Percentiles rank a stretch among this genome's conserved stretches.
Evolutionary conservation across 2,329 filamentous ascomycete genomes (phyloP).

Genomic region (Fusarium pininemorale): DNA sequence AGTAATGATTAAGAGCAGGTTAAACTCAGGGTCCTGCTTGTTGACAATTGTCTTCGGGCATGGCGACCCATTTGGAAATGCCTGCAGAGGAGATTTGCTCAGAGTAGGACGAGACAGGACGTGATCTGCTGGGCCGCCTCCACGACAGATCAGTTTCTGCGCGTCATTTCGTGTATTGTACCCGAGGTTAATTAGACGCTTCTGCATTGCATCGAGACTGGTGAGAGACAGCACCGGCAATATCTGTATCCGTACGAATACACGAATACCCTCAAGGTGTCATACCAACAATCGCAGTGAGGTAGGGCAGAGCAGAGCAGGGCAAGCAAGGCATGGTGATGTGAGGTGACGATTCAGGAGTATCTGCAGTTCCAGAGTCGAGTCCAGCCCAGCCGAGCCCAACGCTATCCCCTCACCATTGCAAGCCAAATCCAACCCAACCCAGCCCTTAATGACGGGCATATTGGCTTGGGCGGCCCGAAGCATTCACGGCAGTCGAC

Average conservation of each 20-base stretch:
- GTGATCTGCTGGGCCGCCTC: conserved; percentile 28
- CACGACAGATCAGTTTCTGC: conserved; percentile 24
- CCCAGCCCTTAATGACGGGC: conserved; percentile 19
- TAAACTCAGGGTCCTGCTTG: conserved; percentile 27
- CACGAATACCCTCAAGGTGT: not conserved
- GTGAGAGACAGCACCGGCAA: not conserved
- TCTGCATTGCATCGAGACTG: not conserved
- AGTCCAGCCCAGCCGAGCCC: conserved; percentile 3
- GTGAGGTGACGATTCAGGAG: conserved; percentile 19
- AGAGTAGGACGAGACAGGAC: conserved; percentile 5
- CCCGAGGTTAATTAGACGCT: conserved; percentile 24
- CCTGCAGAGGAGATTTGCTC: conserved; percentile 5
- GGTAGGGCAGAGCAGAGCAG: not conserved
- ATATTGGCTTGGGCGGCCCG: conserved; percentile 35
- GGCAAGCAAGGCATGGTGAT: not conserved
- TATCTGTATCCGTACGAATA: not conserved
- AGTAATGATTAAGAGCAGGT: conserved; percentile 22
- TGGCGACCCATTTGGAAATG: conserved; percentile 24
- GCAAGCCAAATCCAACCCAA: conserved; percentile 4
- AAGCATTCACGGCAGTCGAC: conserved; percentile 29
- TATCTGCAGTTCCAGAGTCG: conserved; percentile 6
- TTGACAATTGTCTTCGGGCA: conserved; percentile 13
- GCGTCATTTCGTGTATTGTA: conserved; percentile 25
- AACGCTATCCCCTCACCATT: conserved; percentile 13
- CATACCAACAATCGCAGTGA: not conserved